These are phyloP conservation scores for Glomus cerebriforme DNA, from an alignment of 192 early-diverging fungal genomes.

Conservation along the genomic window DNA sequence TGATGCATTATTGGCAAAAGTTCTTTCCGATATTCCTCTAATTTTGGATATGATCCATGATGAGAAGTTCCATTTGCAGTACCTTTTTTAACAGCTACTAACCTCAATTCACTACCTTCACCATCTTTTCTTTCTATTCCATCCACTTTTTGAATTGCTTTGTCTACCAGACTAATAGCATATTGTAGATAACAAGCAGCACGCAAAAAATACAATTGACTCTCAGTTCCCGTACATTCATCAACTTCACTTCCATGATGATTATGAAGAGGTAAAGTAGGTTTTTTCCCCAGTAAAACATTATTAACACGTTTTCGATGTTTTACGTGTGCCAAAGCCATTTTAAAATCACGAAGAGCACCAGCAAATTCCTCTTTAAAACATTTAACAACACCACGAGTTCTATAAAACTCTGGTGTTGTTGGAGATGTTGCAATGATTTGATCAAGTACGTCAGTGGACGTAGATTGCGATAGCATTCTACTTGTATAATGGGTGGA, in stretches of 20 bases:
- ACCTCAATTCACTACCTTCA: conserved; percentile 10
- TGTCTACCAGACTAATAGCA: conserved; percentile 26
- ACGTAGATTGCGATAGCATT: conserved; percentile 31
- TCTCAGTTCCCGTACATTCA: conserved; percentile 27
- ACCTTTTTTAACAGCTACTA: conserved; percentile 17
- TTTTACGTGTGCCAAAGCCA: conserved; percentile 22
- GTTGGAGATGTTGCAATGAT: conserved; percentile 25
- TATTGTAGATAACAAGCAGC: conserved; percentile 31
- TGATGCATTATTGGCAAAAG: conserved; percentile 25
- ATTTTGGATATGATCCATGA: neutral
- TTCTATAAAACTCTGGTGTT: conserved; percentile 27
- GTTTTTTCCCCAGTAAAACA: conserved; percentile 22
- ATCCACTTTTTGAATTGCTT: conserved; percentile 32
- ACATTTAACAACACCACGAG: conserved; percentile 31
- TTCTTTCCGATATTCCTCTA: conserved; percentile 17
- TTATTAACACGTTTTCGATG: conserved; percentile 30
- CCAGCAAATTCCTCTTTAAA: conserved; percentile 30
- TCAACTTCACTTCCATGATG: conserved; percentile 25
- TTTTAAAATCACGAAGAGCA: conserved; percentile 31
- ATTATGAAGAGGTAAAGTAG: conserved; percentile 17
- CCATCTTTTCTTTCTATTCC: conserved; percentile 18
- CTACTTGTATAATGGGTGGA: conserved; percentile 26
- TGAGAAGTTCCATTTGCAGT: neutral
- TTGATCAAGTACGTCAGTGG: conserved; percentile 27
- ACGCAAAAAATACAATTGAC: conserved; percentile 27